A percentile compares a stretch with the other conserved stretches of the same genome.
Evolutionary conservation across 768 basidiomycete genomes (phyloP).

Genomic region (Rhodosporidiobolus sp.): DNA sequence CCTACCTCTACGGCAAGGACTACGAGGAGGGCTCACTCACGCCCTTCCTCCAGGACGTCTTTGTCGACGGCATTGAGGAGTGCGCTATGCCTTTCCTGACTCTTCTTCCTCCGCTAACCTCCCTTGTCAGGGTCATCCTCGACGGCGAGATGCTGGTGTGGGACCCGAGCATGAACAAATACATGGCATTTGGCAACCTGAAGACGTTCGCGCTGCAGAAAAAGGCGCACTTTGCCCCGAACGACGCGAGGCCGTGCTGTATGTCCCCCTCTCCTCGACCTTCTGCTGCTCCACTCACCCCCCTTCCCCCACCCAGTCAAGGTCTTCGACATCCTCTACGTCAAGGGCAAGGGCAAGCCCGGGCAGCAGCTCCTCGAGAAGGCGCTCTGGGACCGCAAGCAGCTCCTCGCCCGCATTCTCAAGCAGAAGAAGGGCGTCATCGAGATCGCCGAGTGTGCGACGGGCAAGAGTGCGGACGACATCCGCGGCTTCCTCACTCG

Average conservation of each 20-base stretch:
- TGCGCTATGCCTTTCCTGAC: slow-evolving; percentile 50
- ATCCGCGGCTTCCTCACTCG: slow-evolving; percentile 75
- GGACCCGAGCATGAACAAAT: slow-evolving; percentile 84
- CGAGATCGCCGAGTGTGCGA: slow-evolving; percentile 69
- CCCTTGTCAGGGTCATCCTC: slow-evolving; percentile 67
- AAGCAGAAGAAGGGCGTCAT: slow-evolving; percentile 71
- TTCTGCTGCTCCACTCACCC: too few relatives aligned
- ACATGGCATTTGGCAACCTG: slow-evolving; percentile 85
- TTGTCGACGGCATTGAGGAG: slow-evolving; percentile 76
- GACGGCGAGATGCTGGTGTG: slow-evolving; percentile 99
- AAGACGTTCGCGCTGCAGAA: slow-evolving; percentile 73
- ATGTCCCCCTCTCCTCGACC: slow-evolving; percentile 47
- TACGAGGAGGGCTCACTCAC: slow-evolving; percentile 70
- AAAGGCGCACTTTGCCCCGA: slow-evolving; percentile 52
- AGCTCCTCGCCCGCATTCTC: slow-evolving; percentile 67
- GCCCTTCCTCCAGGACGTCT: slow-evolving; percentile 72
- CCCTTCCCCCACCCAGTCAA: slow-evolving; percentile 66
- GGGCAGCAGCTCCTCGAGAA: slow-evolving; percentile 66
- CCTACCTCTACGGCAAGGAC: slow-evolving; percentile 80
- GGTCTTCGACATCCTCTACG: slow-evolving; percentile 86
- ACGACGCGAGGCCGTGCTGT: slow-evolving; percentile 87
- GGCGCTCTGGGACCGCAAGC: slow-evolving; percentile 71
- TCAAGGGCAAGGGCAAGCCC: slow-evolving; percentile 59
- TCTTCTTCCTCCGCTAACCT: background rate
- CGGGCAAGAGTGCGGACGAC: slow-evolving; percentile 75